Evolutionary conservation across 1,139 yeast genomes (phyloP).

Genomic region (Komagataea norvegica): DNA sequence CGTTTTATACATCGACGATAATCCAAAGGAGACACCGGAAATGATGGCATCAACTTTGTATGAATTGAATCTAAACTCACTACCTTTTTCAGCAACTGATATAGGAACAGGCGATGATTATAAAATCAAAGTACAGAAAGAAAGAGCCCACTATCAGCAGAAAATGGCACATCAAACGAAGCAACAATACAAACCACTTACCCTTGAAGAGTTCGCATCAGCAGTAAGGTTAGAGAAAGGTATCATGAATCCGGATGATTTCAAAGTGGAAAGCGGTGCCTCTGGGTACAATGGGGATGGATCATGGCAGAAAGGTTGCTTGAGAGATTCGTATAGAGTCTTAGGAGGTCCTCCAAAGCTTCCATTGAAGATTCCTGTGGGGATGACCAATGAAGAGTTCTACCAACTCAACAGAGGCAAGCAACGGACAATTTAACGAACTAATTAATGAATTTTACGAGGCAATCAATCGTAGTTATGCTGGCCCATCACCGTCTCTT

Average conservation of each 20-base stretch:
- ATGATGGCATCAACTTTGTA: too few relatives aligned
- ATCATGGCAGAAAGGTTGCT: slow-evolving; percentile 27
- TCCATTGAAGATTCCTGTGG: slow-evolving; percentile 54
- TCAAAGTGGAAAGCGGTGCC: slow-evolving; percentile 23
- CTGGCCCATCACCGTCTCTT: too few relatives aligned
- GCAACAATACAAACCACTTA: slow-evolving; percentile 9
- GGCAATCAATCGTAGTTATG: too few relatives aligned
- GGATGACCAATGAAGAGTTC: slow-evolving; percentile 45
- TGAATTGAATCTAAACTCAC: not conserved
- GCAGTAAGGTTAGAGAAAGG: slow-evolving; percentile 26
- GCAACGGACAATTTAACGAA: slow-evolving; percentile 2
- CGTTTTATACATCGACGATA: too few relatives aligned
- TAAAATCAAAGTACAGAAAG: slow-evolving; percentile 3
- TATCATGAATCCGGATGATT: slow-evolving; percentile 17
- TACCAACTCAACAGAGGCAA: slow-evolving; percentile 20
- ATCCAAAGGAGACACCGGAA: too few relatives aligned
- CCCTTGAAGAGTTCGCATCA: slow-evolving; percentile 17
- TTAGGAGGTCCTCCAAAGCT: slow-evolving; percentile 36
- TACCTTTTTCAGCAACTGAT: slow-evolving; percentile 23
- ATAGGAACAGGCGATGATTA: slow-evolving; percentile 12
- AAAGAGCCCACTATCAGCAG: slow-evolving; percentile 7
- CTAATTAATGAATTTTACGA: not conserved
- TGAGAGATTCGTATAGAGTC: slow-evolving; percentile 17
- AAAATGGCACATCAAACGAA: slow-evolving; percentile 2
- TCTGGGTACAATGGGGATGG: slow-evolving; percentile 38